Evolutionary conservation across 2,329 filamentous ascomycete genomes (phyloP).

Genomic region (Leptographium flavum): DNA sequence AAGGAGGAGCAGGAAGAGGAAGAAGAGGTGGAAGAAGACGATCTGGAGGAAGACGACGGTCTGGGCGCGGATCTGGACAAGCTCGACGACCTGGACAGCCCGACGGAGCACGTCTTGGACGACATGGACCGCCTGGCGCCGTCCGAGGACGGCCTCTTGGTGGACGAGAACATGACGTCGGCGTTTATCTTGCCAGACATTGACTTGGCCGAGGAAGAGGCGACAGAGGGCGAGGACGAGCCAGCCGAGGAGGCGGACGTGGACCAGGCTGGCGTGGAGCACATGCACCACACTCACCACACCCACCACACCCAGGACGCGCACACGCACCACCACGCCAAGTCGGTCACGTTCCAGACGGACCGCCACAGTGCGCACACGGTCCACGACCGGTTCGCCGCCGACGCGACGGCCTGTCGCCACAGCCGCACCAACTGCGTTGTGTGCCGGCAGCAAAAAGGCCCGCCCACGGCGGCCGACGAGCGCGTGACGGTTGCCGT

Average conservation of each 20-base stretch:
- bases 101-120: not conserved
- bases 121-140: not conserved
- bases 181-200: conserved; percentile 13
- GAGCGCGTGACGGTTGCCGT: conserved; percentile 10
- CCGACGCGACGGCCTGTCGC: conserved; percentile 1
- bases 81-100: not conserved
- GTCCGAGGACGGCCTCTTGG: not conserved
- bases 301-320: not conserved
- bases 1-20: conserved; percentile 4
- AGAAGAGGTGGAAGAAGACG: not conserved
- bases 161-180: conserved; percentile 14
- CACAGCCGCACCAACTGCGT: conserved; percentile 12
- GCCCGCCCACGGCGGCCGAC: not conserved
- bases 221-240: not conserved
- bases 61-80: not conserved
- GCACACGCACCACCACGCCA: not conserved
- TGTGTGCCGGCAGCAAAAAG: conserved; percentile 9
- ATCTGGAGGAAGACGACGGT: not conserved
- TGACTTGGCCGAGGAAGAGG: conserved; percentile 4
- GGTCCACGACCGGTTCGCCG: not conserved
- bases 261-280: not conserved
- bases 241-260: not conserved
- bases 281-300: not conserved
- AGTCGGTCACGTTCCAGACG: not conserved
- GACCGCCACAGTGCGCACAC: not conserved